Evolutionary conservation across 768 basidiomycete genomes (phyloP).

Genomic region (Podaxis sp.): DNA sequence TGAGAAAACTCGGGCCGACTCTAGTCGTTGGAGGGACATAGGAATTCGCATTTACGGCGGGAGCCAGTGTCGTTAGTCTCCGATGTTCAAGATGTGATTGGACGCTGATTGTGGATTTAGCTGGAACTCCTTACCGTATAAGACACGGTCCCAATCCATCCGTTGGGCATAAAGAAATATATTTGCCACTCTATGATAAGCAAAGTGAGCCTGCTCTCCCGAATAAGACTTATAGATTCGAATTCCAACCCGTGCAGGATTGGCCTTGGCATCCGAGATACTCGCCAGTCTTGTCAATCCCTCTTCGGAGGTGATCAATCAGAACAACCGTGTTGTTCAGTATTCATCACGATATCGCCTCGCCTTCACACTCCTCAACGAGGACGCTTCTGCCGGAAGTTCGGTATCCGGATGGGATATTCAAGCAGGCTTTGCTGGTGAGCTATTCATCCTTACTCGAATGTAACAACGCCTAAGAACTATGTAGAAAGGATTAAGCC

Average conservation of each 20-base stretch:
- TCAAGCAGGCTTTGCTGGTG: conserved; percentile 58
- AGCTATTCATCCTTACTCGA: conserved; percentile 24
- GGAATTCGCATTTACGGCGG: neutral
- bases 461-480: neutral
- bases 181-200: conserved; percentile 4
- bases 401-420: conserved; percentile 74
- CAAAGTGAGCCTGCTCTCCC: neutral
- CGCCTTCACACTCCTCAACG: conserved; percentile 91
- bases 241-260: conserved; percentile 35
- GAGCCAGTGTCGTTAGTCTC: conserved; percentile 8
- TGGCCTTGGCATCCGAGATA: neutral
- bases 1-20: conserved; percentile 22
- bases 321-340: conserved; percentile 49
- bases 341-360: conserved; percentile 83
- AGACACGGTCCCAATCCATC: neutral
- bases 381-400: conserved; percentile 72
- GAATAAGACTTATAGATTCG: conserved; percentile 25
- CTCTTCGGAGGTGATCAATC: neutral
- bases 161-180: conserved; percentile 4
- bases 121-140: neutral
- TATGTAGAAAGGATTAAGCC: conserved; percentile 59
- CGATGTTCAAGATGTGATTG: neutral
- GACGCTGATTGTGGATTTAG: neutral
- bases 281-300: conserved; percentile 9
- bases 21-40: conserved; percentile 19